Percentiles rank a stretch among this genome's conserved stretches.
Conservation (phyloP, 768 basidiomycete species). For the Boletus fagicola region DNA sequence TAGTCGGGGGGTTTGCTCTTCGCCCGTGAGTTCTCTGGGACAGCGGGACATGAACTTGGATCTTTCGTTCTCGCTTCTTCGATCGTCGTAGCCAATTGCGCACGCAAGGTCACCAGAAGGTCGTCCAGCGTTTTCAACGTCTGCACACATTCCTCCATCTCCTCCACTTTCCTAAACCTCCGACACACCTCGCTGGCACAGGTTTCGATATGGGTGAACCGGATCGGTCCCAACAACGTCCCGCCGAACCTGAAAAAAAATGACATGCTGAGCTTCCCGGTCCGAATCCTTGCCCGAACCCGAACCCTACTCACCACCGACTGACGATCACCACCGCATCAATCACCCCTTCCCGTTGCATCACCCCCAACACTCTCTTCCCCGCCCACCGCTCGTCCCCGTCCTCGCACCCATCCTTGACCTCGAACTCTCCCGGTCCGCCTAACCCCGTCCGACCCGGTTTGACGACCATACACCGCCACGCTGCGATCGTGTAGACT, state of each 20-base stretch:
- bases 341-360: conserved; percentile 66
- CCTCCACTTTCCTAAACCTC: conserved; percentile 63
- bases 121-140: conserved; percentile 62
- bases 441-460: conserved; percentile 60
- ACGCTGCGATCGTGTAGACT: conserved; percentile 69
- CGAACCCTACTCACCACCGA: conserved; percentile 52
- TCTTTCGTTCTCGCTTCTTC: background rate
- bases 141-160: conserved; percentile 59
- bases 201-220: conserved; percentile 76
- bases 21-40: conserved; percentile 6
- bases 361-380: conserved; percentile 56
- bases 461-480: conserved; percentile 75
- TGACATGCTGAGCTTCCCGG: background rate
- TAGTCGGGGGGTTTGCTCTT: conserved; percentile 46
- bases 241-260: conserved; percentile 78
- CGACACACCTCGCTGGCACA: conserved; percentile 75
- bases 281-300: too few relatives aligned
- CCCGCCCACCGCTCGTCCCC: conserved; percentile 79
- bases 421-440: conserved; percentile 75
- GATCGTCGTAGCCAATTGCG: conserved; percentile 31
- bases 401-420: conserved; percentile 61
- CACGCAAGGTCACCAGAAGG: conserved; percentile 54
- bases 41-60: background rate
- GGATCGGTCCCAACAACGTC: conserved; percentile 69
- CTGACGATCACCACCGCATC: conserved; percentile 80